Evolutionary conservation across 768 basidiomycete species (phyloP).

Genomic region (Podaxis sp.): DNA sequence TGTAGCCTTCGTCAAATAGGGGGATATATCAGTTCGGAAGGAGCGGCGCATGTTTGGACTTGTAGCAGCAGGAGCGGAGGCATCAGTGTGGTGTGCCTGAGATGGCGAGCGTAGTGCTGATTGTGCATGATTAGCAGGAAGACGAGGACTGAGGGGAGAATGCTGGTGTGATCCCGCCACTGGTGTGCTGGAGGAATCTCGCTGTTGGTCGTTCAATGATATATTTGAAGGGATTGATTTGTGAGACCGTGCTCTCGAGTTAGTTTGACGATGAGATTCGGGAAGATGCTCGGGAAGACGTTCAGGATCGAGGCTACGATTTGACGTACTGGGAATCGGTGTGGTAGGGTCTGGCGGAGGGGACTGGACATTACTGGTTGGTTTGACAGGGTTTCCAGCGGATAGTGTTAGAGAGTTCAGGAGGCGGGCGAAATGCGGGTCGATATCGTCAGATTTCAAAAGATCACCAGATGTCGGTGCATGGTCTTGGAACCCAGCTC

Average conservation of each 20-base stretch:
- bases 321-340: slow-evolving; percentile 3
- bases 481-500: slow-evolving; percentile 64
- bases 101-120: background rate
- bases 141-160: background rate
- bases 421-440: slow-evolving; percentile 72
- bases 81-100: background rate
- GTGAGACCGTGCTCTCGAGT: background rate
- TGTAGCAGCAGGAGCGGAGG: background rate
- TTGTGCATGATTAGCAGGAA: background rate
- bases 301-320: slow-evolving; percentile 6
- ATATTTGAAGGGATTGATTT: background rate
- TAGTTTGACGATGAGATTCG: background rate
- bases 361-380: slow-evolving; percentile 4
- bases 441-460: slow-evolving; percentile 30
- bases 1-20: slow-evolving; percentile 57
- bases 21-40: slow-evolving; percentile 58
- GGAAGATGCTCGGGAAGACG: background rate
- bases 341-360: slow-evolving; percentile 7
- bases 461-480: slow-evolving; percentile 37
- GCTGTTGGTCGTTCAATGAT: background rate
- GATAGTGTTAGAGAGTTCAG: slow-evolving; percentile 64
- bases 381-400: slow-evolving; percentile 22
- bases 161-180: background rate
- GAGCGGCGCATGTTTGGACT: slow-evolving; percentile 1
- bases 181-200: slow-evolving; percentile 10